A percentile compares a stretch with the other conserved stretches of the same genome.
phyloP scores from a whole-genome alignment of 2,329 filamentous ascomycete genomes.

The Aspergillus sp. region DNA sequence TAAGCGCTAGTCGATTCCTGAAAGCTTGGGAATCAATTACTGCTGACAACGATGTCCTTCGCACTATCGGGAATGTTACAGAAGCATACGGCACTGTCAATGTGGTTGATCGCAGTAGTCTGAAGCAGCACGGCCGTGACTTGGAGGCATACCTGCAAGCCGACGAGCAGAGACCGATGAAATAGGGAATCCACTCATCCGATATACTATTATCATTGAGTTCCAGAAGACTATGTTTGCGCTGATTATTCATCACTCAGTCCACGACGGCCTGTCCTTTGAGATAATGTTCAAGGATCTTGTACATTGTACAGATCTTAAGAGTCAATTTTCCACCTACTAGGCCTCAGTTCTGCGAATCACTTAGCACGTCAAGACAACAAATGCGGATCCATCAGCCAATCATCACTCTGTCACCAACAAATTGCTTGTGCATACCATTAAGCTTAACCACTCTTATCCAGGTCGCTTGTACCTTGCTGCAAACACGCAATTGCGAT shows the following conservation, averaged over 20 bases:
- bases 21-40: constrained; percentile 31
- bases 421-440: neutral
- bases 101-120: constrained; percentile 15
- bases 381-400: constrained; percentile 22
- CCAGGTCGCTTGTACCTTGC: constrained; percentile 36
- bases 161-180: constrained; percentile 11
- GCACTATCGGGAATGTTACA: constrained; percentile 27
- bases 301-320: constrained; percentile 3
- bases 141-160: constrained; percentile 8
- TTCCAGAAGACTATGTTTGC: constrained; percentile 24
- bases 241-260: constrained; percentile 38
- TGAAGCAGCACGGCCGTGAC: constrained; percentile 13
- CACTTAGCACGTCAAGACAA: constrained; percentile 37
- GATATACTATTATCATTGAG: constrained; percentile 10
- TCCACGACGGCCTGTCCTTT: constrained; percentile 34
- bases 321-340: constrained; percentile 8
- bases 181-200: constrained; percentile 11
- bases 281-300: constrained; percentile 8
- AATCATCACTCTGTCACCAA: constrained; percentile 16
- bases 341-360: constrained; percentile 18
- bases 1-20: constrained; percentile 28
- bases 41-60: constrained; percentile 28
- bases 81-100: constrained; percentile 14
- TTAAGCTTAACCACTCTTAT: constrained; percentile 24
- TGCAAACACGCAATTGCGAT: constrained; percentile 30